phyloP scores from a whole-genome alignment of 768 basidiomycete species.

The Leccinum boreale region DNA sequence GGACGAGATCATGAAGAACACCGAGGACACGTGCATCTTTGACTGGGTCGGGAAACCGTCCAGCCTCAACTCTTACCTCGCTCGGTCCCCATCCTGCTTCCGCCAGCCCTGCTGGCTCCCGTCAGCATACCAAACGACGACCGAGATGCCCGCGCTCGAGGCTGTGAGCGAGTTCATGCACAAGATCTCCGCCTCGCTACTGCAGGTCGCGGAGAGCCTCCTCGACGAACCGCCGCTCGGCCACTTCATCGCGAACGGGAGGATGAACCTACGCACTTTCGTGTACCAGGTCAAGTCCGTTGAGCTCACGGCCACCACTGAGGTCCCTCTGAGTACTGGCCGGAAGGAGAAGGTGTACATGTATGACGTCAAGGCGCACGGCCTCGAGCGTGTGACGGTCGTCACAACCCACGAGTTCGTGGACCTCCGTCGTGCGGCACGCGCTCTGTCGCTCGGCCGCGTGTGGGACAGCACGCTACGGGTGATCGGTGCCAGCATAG shows the following conservation, averaged over 20 bases:
- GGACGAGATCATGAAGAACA: slow-evolving; percentile 27
- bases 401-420: slow-evolving; percentile 12
- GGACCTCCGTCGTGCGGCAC: not conserved
- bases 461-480: slow-evolving; percentile 25
- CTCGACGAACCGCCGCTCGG: slow-evolving; percentile 25
- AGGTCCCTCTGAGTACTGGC: not conserved
- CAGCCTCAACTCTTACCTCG: slow-evolving; percentile 25
- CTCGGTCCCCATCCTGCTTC: slow-evolving; percentile 23
- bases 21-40: slow-evolving; percentile 25
- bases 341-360: slow-evolving; percentile 10
- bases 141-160: slow-evolving; percentile 8
- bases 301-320: slow-evolving; percentile 1
- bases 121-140: not conserved
- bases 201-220: slow-evolving; percentile 18
- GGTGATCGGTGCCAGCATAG: not conserved
- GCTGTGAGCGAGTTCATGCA: slow-evolving; percentile 13
- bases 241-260: slow-evolving; percentile 29
- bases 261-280: slow-evolving; percentile 28
- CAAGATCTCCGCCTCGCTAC: slow-evolving; percentile 11
- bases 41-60: slow-evolving; percentile 28
- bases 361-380: slow-evolving; percentile 22
- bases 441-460: slow-evolving; percentile 16
- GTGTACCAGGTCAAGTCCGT: slow-evolving; percentile 21
- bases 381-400: slow-evolving; percentile 15
- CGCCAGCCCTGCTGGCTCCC: slow-evolving; percentile 12